These are phyloP conservation scores for Heracleum sosnowskyi DNA, from an alignment of 129 eudicot species.

Conservation along the genomic window DNA sequence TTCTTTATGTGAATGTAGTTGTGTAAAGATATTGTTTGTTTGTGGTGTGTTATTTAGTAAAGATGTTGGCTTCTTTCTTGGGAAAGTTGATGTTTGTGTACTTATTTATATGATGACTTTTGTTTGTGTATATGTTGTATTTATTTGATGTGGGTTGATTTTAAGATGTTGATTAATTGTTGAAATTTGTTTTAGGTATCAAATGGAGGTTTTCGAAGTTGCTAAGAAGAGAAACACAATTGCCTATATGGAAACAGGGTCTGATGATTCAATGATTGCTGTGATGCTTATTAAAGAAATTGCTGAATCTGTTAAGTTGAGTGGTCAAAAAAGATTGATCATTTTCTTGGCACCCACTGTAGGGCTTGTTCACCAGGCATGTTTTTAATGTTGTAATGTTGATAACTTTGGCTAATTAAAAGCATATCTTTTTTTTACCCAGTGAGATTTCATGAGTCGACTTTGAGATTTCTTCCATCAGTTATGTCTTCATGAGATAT, in stretches of 20 bases:
- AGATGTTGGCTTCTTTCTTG: background rate
- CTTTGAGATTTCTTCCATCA: background rate
- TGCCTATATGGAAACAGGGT: conserved; percentile 46
- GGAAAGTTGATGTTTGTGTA: background rate
- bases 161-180: background rate
- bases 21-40: background rate
- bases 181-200: conserved; percentile 30
- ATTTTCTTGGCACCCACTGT: conserved; percentile 71
- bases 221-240: conserved; percentile 63
- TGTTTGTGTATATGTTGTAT: background rate
- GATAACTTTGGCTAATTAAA: background rate
- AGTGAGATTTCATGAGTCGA: background rate
- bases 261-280: conserved; percentile 50
- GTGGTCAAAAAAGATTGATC: conserved; percentile 34
- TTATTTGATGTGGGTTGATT: background rate
- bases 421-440: background rate
- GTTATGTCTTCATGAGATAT: background rate
- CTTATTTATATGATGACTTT: background rate
- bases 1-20: background rate
- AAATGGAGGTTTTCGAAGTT: conserved; percentile 44
- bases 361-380: conserved; percentile 21
- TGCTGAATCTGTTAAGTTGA: conserved; percentile 20
- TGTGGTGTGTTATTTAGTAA: background rate
- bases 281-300: conserved; percentile 56
- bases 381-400: conserved; percentile 4